A percentile compares a stretch with the other conserved stretches of the same genome.
Evolutionary conservation across 148 eudicot species (phyloP).

Genomic region (Arbutus unedo): DNA sequence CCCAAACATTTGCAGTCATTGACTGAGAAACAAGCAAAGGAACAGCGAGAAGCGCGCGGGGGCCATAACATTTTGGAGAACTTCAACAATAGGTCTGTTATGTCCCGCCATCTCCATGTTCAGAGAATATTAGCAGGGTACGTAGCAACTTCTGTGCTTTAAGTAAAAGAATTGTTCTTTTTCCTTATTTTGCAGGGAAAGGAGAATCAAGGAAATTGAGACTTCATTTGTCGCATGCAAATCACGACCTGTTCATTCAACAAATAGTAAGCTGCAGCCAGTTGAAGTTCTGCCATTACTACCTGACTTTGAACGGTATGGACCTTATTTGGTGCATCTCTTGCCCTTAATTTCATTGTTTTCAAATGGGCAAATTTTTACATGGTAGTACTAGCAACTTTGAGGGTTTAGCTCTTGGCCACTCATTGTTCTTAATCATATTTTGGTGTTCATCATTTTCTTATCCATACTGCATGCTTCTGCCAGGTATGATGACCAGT

Average conservation of each 20-base stretch:
- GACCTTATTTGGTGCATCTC: not conserved
- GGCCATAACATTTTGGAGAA: conserved; percentile 60
- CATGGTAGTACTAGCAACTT: not conserved
- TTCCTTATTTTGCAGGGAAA: conserved; percentile 49
- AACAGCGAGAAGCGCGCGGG: conserved; percentile 68
- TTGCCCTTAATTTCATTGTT: not conserved
- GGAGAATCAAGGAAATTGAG: conserved; percentile 72
- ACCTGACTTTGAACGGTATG: conserved; percentile 90
- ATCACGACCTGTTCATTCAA: conserved; percentile 81
- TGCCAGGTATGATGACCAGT: conserved; percentile 65
- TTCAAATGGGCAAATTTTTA: not conserved
- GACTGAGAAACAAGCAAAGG: conserved; percentile 93
- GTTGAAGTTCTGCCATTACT: conserved; percentile 76
- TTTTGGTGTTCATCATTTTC: not conserved
- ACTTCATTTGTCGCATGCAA: conserved; percentile 87
- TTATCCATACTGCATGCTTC: conserved; percentile 13
- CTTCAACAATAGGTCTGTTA: conserved; percentile 60
- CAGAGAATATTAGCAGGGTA: not conserved
- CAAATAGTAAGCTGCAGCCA: conserved; percentile 64
- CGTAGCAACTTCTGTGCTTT: not conserved
- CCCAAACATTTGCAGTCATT: conserved; percentile 51
- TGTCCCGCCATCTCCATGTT: conserved; percentile 12
- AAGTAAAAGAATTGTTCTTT: not conserved
- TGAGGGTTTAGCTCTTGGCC: not conserved
- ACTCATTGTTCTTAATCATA: not conserved